Base-by-base conservation (phyloP, 164 flowering plant genomes). In the Nelumbo lutea region DNA sequence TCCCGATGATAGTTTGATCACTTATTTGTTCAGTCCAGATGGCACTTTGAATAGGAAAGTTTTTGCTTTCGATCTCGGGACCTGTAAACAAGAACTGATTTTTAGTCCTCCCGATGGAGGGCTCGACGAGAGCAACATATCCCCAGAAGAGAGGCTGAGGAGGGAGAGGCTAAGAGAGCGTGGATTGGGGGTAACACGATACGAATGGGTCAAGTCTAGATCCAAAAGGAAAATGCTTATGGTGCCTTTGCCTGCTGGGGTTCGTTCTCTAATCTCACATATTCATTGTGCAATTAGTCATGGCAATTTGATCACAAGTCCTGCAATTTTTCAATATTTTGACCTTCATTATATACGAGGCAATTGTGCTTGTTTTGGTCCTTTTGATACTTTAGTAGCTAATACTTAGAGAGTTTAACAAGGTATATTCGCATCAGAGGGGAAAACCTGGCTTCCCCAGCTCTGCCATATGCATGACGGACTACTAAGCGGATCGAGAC, bases 221-320 rank as follows among this genome's bases (percentile, higher is more conserved):
- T 72, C 82, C 2, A 80, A 72, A 76, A 82, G 74, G 82, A 87
- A 78, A 72, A 62, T 76, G 2, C 73, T 95, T 60, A 88, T 91
- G 92, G 95, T 95, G 69, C 97, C 98, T 71, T 79, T 91, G 85
- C 98, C 98, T 70, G 73, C 77, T 51, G 98, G 98, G 94, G 98
- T 91, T 57, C 44, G 96, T 81, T 79, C 67, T 46, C 61, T 66
- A 0, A 65, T 63, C 64, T 70, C 64, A 38, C 5, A 9, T 15
- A 42, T 3, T 15, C 9, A 9, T 42, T 41, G 27, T 27, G 27
- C 27, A 27, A 27, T 27, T 27, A 27, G 27, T 27, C 27, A 27
- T 27, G 27, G 27, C 2, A 14, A 11, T 55, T 11, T 59, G 10
- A 40, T 7, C 9, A 59, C 4, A 9, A 59, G 4, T 55, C n/a